A percentile compares a stretch with the other conserved stretches of the same genome.
Conservation (phyloP, 108 stramenopile genomes). For the Cyclotella kingstonii region DNA sequence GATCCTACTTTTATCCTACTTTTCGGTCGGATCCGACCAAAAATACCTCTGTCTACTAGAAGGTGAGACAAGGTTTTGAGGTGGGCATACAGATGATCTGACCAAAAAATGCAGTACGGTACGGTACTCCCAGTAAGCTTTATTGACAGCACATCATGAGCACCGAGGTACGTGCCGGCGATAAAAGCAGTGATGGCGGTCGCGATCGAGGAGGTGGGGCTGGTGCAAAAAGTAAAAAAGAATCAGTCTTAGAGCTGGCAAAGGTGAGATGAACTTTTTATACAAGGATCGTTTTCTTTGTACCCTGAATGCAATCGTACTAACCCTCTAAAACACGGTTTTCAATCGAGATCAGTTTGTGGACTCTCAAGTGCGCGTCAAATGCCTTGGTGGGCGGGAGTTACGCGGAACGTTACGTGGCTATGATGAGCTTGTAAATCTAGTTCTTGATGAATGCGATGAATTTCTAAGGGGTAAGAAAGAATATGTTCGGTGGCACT, state of each 20-base stretch:
- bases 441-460: slow-evolving; percentile 84
- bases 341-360: slow-evolving; percentile 43
- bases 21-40: too few species aligned
- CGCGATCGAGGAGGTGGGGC: slow-evolving; percentile 32
- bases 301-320: not conserved
- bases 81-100: not conserved
- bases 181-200: not conserved
- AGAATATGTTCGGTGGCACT: too few species aligned
- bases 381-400: slow-evolving; percentile 83
- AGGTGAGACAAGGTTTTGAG: too few species aligned
- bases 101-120: too few species aligned
- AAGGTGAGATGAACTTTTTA: slow-evolving; percentile 31
- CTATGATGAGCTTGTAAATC: slow-evolving; percentile 87
- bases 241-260: slow-evolving; percentile 80
- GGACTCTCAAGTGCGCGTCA: slow-evolving; percentile 76
- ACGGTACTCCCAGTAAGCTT: not conserved
- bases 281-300: not conserved
- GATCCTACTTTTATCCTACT: too few species aligned
- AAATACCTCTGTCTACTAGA: too few species aligned
- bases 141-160: not conserved
- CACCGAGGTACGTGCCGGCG: not conserved
- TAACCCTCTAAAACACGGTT: not conserved
- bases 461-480: slow-evolving; percentile 76
- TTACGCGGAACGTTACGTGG: slow-evolving; percentile 69
- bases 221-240: slow-evolving; percentile 59